These are phyloP conservation scores for Magnolia changhungtana DNA, from an alignment of 164 flowering plant species.

Conservation along the genomic window DNA sequence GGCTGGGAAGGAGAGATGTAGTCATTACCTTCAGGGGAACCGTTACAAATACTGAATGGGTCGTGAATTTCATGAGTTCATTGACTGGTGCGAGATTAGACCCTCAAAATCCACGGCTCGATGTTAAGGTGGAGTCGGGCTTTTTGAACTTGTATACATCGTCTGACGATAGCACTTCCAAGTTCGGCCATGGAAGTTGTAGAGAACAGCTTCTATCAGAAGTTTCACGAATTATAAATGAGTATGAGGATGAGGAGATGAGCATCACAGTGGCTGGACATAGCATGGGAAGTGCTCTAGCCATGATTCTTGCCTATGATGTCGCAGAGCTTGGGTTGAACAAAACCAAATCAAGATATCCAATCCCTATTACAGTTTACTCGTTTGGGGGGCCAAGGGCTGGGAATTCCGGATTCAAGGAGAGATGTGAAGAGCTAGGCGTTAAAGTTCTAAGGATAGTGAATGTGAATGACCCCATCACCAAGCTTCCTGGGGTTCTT, in stretches of 20 bases:
- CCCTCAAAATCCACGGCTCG: slow-evolving; percentile 45
- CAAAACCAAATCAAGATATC: not conserved
- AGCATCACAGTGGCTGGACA: slow-evolving; percentile 78
- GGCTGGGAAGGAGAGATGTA: slow-evolving; percentile 67
- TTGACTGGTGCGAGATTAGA: slow-evolving; percentile 63
- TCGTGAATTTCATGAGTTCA: slow-evolving; percentile 68
- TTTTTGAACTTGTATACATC: slow-evolving; percentile 32
- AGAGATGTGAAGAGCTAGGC: slow-evolving; percentile 65
- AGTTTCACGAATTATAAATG: slow-evolving; percentile 19
- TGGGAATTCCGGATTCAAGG: slow-evolving; percentile 61
- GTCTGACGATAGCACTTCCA: slow-evolving; percentile 20
- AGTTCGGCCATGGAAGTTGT: slow-evolving; percentile 30
- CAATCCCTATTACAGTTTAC: slow-evolving; percentile 56
- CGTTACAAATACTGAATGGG: slow-evolving; percentile 67
- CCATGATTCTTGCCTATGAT: slow-evolving; percentile 71
- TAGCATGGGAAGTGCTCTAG: slow-evolving; percentile 86
- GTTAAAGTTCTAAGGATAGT: slow-evolving; percentile 66
- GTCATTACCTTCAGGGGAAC: slow-evolving; percentile 73
- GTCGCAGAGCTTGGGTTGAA: slow-evolving; percentile 68
- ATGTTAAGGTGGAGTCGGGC: slow-evolving; percentile 57
- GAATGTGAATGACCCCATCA: slow-evolving; percentile 58
- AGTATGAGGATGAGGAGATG: slow-evolving; percentile 48
- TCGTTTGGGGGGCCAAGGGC: slow-evolving; percentile 85
- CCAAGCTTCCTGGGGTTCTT: slow-evolving; percentile 34
- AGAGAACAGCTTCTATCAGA: slow-evolving; percentile 37